Evolutionary conservation across 768 basidiomycete genomes (phyloP).

Genomic region (Rhodotorula paludigena): DNA sequence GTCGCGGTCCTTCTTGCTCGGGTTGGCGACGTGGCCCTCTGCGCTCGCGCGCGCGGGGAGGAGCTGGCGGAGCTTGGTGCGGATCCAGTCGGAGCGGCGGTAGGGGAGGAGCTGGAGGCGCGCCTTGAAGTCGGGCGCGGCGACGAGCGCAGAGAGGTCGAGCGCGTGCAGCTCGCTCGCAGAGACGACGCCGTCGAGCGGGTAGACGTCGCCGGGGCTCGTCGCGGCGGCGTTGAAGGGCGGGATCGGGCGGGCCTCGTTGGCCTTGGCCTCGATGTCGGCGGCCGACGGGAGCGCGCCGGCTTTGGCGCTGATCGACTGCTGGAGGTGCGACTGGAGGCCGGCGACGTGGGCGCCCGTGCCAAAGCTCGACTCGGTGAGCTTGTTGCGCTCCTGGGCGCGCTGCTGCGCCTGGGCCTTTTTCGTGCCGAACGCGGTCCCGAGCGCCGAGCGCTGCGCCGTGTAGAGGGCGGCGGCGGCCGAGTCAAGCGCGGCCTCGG

Average conservation of each 20-base stretch:
- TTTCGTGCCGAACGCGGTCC: slow-evolving; percentile 89
- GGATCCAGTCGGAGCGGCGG: slow-evolving; percentile 64
- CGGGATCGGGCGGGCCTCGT: slow-evolving; percentile 63
- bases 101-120: slow-evolving; percentile 60
- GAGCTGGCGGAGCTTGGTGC: slow-evolving; percentile 56
- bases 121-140: slow-evolving; percentile 54
- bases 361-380: slow-evolving; percentile 83
- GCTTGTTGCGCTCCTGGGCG: slow-evolving; percentile 78
- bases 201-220: slow-evolving; percentile 60
- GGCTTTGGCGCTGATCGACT: slow-evolving; percentile 70
- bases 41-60: slow-evolving; percentile 45
- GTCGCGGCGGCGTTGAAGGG: slow-evolving; percentile 63
- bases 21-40: slow-evolving; percentile 41
- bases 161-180: slow-evolving; percentile 77
- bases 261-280: slow-evolving; percentile 17
- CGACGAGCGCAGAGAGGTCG: slow-evolving; percentile 56
- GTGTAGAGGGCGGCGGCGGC: slow-evolving; percentile 46
- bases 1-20: slow-evolving; percentile 38
- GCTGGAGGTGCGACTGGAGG: slow-evolving; percentile 59
- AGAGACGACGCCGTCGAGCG: slow-evolving; percentile 62
- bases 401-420: slow-evolving; percentile 82
- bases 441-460: slow-evolving; percentile 59
- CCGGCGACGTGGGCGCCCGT: slow-evolving; percentile 57
- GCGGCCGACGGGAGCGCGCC: slow-evolving; percentile 58
- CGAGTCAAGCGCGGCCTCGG: slow-evolving; percentile 51